Evolutionary conservation across 208 protist species (phyloP).

Genomic region (Trypanosoma congolense): DNA sequence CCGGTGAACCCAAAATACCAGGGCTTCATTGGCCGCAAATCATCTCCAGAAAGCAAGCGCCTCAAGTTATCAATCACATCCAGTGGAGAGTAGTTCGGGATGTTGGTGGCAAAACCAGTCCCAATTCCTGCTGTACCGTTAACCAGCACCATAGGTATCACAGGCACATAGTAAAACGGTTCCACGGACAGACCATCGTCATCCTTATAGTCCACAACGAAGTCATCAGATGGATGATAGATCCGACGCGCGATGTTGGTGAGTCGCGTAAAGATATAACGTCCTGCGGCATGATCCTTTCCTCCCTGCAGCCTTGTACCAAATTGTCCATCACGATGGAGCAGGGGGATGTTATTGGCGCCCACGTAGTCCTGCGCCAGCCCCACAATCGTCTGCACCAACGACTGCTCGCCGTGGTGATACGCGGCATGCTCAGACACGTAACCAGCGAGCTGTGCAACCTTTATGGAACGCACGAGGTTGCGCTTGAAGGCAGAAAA

Average conservation of each 20-base stretch:
- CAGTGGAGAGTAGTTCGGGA: slow-evolving; percentile 98
- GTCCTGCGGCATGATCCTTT: slow-evolving; percentile 96
- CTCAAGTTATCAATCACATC: slow-evolving; percentile 93
- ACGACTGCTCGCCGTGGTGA: slow-evolving; percentile 99
- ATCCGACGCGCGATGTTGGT: slow-evolving; percentile 90
- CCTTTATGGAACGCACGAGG: slow-evolving; percentile 97
- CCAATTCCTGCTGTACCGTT: slow-evolving; percentile 99
- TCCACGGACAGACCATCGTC: slow-evolving; percentile 99
- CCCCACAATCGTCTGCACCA: slow-evolving; percentile 97
- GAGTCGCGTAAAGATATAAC: slow-evolving; percentile 99
- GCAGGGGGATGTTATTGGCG: slow-evolving; percentile 99
- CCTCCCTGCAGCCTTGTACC: slow-evolving; percentile 98
- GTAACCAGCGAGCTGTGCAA: slow-evolving; percentile 99
- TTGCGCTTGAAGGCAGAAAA: slow-evolving; percentile 99
- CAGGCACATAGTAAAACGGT: slow-evolving; percentile 98
- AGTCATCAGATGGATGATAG: slow-evolving; percentile 97
- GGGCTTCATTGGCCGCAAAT: slow-evolving; percentile 83
- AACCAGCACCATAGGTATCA: slow-evolving; percentile 99
- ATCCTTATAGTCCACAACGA: slow-evolving; percentile 95
- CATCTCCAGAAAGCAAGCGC: slow-evolving; percentile 80
- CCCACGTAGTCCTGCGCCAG: slow-evolving; percentile 99
- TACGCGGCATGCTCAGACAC: slow-evolving; percentile 99
- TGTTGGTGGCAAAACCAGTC: slow-evolving; percentile 98
- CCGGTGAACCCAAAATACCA: slow-evolving; percentile 98
- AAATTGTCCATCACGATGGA: slow-evolving; percentile 98